phyloP scores from a whole-genome alignment of 768 basidiomycete species.

The Suillus weaverae region DNA sequence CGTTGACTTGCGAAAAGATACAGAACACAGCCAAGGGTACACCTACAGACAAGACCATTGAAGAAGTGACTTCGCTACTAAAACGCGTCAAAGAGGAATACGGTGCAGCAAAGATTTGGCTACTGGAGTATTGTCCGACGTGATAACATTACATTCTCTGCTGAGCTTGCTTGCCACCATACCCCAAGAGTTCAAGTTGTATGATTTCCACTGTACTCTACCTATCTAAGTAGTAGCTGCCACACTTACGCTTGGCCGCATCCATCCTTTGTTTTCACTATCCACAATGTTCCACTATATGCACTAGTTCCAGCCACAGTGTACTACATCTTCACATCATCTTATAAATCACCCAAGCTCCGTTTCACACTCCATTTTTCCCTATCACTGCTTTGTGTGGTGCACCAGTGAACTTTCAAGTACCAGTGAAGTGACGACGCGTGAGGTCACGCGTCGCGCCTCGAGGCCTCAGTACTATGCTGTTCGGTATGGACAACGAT shows the following conservation, averaged over 20 bases:
- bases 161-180: background rate
- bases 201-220: conserved; percentile 7
- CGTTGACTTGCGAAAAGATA: conserved; percentile 84
- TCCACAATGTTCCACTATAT: conserved; percentile 22
- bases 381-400: background rate
- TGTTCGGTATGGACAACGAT: conserved; percentile 16
- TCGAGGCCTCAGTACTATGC: background rate
- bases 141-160: background rate
- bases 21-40: conserved; percentile 74
- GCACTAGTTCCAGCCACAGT: conserved; percentile 24
- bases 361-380: background rate
- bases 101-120: conserved; percentile 62
- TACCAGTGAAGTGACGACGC: background rate
- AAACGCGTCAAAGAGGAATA: conserved; percentile 67
- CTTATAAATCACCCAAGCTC: conserved; percentile 15
- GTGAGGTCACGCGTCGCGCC: conserved; percentile 19
- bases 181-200: conserved; percentile 5
- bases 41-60: conserved; percentile 51
- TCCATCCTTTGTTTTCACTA: conserved; percentile 12
- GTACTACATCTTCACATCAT: conserved; percentile 25
- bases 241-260: conserved; percentile 4
- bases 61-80: conserved; percentile 57
- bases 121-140: conserved; percentile 43
- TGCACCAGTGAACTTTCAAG: background rate
- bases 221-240: conserved; percentile 8